Evolutionary conservation across 2,329 filamentous ascomycete genomes (phyloP).

Genomic region (Nemania sp.): DNA sequence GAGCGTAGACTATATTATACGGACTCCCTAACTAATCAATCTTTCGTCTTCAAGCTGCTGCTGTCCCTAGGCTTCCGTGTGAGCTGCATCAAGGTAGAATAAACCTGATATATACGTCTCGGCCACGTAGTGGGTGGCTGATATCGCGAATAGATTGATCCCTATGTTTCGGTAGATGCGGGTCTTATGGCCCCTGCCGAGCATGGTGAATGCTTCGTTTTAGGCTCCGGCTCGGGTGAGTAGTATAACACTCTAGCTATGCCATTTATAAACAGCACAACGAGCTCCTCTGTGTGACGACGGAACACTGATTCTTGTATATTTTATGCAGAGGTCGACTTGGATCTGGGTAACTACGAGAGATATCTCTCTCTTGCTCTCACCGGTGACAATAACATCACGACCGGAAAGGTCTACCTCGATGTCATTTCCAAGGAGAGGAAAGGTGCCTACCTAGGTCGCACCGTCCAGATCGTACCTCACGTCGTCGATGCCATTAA

Average conservation of each 20-base stretch:
- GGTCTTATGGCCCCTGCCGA: conserved; percentile 56
- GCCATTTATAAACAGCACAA: not conserved
- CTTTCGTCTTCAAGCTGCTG: conserved; percentile 74
- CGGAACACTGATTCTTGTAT: conserved; percentile 1
- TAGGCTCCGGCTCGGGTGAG: conserved; percentile 66
- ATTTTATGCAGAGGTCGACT: conserved; percentile 46
- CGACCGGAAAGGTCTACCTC: conserved; percentile 94
- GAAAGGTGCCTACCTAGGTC: conserved; percentile 78
- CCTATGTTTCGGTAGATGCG: conserved; percentile 76
- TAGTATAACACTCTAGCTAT: not conserved
- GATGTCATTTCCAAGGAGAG: conserved; percentile 78
- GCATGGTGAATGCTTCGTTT: conserved; percentile 81
- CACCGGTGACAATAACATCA: conserved; percentile 91
- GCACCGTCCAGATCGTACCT: conserved; percentile 88
- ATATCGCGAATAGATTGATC: conserved; percentile 55
- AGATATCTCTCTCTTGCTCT: conserved; percentile 80
- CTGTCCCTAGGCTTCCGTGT: conserved; percentile 82
- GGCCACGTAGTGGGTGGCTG: not conserved
- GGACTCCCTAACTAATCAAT: not conserved
- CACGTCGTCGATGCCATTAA: conserved; percentile 92
- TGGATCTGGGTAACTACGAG: conserved; percentile 64
- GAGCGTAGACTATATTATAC: not conserved
- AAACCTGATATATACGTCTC: conserved; percentile 49
- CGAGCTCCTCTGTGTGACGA: not conserved
- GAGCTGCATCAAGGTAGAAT: conserved; percentile 40